Evolutionary conservation across 192 early-diverging fungal genomes (phyloP), one percentile per base, ranked within the genome.

Genomic region (Coemansia sp.): DNA sequence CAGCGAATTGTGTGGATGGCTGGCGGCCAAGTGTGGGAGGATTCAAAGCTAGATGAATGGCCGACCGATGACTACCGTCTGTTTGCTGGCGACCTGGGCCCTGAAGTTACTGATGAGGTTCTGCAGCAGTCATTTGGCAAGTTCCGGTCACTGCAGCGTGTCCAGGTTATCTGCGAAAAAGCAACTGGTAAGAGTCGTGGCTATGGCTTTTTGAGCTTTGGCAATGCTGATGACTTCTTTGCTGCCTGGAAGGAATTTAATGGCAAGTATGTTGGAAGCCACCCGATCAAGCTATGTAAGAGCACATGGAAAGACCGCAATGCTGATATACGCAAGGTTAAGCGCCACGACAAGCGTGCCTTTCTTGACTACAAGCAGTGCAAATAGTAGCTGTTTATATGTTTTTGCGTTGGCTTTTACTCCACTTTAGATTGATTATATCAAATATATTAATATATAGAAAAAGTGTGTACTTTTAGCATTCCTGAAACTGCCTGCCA

Each of bases 231-330:
- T 70, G 96, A 95, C 73, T 98, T 93, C 82, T 87, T 94, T 14
- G 86, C 85, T 26, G 96, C 96, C 5, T 90, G 92, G 92, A 89
- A 84, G 56, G 94, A 98, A 81, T 95, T 96, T 88, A 91, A 98
- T 72, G 94, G 94, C 46, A 97, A 98, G 79, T 98, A 96, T 71
- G 89, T 98, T 4, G 96, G 96, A 26, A 94, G 92, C 63, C 75
- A 94, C 47, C 96, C 96, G 3, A 93, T 98, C 60, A 95, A 93
- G 66, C 84, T 98, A 40, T 86, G 93, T 34, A 96, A 96, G 68
- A 94, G 92, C 61, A 92, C 75, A 24, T 96, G 94, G 94, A 89
- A 92, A 56, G 92, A 96, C 28, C 86, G 94, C 51, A 94, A 89
- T 68, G 85, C 87, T 1, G 91, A 94, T 58, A 84, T 85, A n/a